Evolutionary conservation across 2,329 filamentous ascomycete genomes (phyloP).

Genomic region (Zymoseptoria pseudotritici): DNA sequence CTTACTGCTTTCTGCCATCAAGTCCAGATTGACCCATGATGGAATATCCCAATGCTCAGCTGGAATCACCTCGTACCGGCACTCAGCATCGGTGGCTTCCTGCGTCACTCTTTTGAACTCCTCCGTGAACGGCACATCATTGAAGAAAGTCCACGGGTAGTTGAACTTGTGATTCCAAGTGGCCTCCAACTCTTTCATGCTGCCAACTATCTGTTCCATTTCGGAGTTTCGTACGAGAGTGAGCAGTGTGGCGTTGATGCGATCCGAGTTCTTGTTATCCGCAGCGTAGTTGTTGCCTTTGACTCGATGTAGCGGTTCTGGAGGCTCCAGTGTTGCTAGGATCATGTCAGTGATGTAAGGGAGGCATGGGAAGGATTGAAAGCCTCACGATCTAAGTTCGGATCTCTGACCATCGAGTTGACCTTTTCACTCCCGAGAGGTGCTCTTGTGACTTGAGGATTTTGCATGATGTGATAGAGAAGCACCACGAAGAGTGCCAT

Average conservation of each 20-base stretch:
- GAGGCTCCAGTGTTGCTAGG: constrained; percentile 63
- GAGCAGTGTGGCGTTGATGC: constrained; percentile 88
- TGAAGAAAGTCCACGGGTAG: constrained; percentile 99
- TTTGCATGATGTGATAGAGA: constrained; percentile 64
- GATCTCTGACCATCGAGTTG: constrained; percentile 66
- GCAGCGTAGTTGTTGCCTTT: constrained; percentile 67
- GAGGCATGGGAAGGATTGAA: background rate
- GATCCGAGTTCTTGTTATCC: constrained; percentile 65
- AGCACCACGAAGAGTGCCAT: constrained; percentile 71
- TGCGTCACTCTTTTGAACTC: constrained; percentile 83
- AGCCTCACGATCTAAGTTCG: constrained; percentile 73
- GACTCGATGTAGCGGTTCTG: constrained; percentile 65
- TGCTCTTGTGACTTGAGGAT: constrained; percentile 38
- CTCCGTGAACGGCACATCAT: constrained; percentile 85
- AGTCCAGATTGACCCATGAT: constrained; percentile 81
- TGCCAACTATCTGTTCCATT: constrained; percentile 71
- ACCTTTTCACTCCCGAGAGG: constrained; percentile 33
- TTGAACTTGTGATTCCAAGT: constrained; percentile 99
- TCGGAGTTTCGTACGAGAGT: constrained; percentile 91
- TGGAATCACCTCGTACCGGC: constrained; percentile 82
- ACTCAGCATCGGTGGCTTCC: constrained; percentile 80
- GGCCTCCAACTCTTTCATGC: constrained; percentile 84
- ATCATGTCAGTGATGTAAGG: background rate
- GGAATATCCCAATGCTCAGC: constrained; percentile 90
- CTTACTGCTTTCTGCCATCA: constrained; percentile 77